Evolutionary conservation across 257 asterid genomes (phyloP).

Genomic region (Nicotiana tabacum): DNA sequence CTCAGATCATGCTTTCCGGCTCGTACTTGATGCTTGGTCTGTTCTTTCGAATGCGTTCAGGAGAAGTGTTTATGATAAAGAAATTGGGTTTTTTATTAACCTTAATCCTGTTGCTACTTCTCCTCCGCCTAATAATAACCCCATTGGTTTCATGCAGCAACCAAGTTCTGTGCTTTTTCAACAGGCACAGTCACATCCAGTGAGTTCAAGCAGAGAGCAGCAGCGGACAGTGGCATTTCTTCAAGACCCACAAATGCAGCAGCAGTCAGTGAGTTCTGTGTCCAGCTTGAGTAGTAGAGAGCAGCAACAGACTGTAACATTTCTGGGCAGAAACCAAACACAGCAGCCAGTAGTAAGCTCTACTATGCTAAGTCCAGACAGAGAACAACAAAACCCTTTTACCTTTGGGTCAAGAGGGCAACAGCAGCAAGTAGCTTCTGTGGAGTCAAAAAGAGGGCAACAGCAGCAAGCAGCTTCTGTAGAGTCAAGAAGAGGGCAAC

Average conservation of each 20-base stretch:
- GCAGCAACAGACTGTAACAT: slow-evolving; percentile 29
- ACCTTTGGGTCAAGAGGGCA: slow-evolving; percentile 29
- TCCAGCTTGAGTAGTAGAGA: slow-evolving; percentile 10
- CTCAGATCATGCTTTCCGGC: slow-evolving; percentile 76
- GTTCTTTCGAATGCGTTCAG: slow-evolving; percentile 67
- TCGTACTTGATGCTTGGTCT: slow-evolving; percentile 74
- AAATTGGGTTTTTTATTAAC: slow-evolving; percentile 35
- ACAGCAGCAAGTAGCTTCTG: slow-evolving; percentile 5
- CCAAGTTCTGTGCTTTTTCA: slow-evolving; percentile 12
- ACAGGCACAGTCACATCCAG: slow-evolving; percentile 8
- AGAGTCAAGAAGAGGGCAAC: slow-evolving; percentile 3
- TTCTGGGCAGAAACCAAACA: slow-evolving; percentile 20
- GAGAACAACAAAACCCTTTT: slow-evolving; percentile 36
- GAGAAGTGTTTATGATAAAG: slow-evolving; percentile 61
- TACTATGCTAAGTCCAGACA: slow-evolving; percentile 27
- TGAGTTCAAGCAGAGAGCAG: slow-evolving; percentile 15
- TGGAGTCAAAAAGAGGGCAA: slow-evolving; percentile 20
- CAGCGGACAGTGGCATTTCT: slow-evolving; percentile 11
- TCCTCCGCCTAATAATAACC: neutral
- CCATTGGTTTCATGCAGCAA: slow-evolving; percentile 7
- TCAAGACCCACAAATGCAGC: neutral
- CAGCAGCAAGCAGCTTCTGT: slow-evolving; percentile 25
- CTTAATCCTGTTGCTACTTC: slow-evolving; percentile 4
- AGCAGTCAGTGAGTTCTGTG: neutral
- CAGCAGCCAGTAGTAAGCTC: slow-evolving; percentile 28